These are phyloP conservation scores for Globisporangium recalcitrans DNA, from an alignment of 352 stramenopile species.

Conservation along the genomic window DNA sequence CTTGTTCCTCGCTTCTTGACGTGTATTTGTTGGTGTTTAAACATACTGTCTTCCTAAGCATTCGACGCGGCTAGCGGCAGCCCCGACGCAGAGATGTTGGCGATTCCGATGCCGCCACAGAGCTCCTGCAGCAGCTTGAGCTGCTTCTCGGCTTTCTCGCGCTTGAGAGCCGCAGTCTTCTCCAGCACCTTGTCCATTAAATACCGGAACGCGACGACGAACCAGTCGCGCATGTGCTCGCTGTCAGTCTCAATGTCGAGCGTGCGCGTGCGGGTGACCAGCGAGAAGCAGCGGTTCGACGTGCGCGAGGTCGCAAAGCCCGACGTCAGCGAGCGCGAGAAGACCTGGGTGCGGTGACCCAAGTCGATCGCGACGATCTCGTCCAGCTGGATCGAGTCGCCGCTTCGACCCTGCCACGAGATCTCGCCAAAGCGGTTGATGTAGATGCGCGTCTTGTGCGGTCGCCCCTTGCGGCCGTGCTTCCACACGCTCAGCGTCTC, in stretches of 20 bases:
- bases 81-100: background rate
- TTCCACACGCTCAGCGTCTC: slow-evolving; percentile 68
- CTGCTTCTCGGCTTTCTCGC: slow-evolving; percentile 72
- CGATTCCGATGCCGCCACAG: slow-evolving; percentile 26
- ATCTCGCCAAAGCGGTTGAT: slow-evolving; percentile 82
- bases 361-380: slow-evolving; percentile 56
- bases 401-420: slow-evolving; percentile 74
- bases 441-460: slow-evolving; percentile 80
- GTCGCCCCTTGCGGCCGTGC: slow-evolving; percentile 64
- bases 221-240: slow-evolving; percentile 79
- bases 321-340: slow-evolving; percentile 36
- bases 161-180: slow-evolving; percentile 70
- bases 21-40: background rate
- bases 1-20: background rate
- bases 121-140: slow-evolving; percentile 75
- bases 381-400: slow-evolving; percentile 71
- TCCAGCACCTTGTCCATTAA: slow-evolving; percentile 82
- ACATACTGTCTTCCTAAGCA: slow-evolving; percentile 2
- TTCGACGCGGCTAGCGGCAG: background rate
- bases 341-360: slow-evolving; percentile 61
- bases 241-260: slow-evolving; percentile 73
- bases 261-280: slow-evolving; percentile 55
- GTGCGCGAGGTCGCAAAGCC: slow-evolving; percentile 27
- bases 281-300: slow-evolving; percentile 55
- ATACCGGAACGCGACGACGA: slow-evolving; percentile 83